Base-by-base conservation (phyloP, 2,329 filamentous ascomycete species). In the Exophiala mesophila region DNA sequence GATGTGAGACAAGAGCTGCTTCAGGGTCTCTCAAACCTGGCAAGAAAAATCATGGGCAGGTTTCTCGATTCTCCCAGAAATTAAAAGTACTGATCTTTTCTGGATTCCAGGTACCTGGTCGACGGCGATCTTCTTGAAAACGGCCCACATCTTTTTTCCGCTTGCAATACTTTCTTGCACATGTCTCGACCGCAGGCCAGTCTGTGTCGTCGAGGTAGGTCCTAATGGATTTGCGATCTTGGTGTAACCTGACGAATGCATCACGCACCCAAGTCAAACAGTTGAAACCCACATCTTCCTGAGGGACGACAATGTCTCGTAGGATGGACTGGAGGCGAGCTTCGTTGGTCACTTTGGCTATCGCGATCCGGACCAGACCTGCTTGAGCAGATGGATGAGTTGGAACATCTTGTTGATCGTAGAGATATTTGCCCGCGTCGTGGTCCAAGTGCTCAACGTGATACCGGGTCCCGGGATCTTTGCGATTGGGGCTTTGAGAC, bases 51-150 rank as follows among this genome's bases (percentile, higher is more conserved):
- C 47, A 53, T 18, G 43, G 23, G 5, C 45, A 52, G 6, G 53
- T 55, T 20, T 55, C 53, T 12, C 53, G 38, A 24, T 55, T 55
- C 38, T 55, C 53, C 53, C 53, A 55, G 23, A 46, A 54, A 31
- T 55, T 55, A 43, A 53, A 55, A 4, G 53, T 55, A 28, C 48
- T 49, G 32, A 55, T 53, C 29, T 47, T 45, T 10, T 53, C 39
- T 16, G 19, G 24, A 29, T 49, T 47, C 50, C 48, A 54, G 13
- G 30, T 10, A 15, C 39, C 41, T 10, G 32, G 39, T 12, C 12
- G 20, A 16, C 16, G 23, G 8, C 26, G 17, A 24, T 28, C 35
- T 13, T 47, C 44, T n/a, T 43, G 39, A 15, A 47, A 55, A 26
- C 53, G 17, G 19, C 53, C 49, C 8, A 44, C 41, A 12, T 45